These are phyloP conservation scores for Choanephora cucurbitarum DNA, from an alignment of 371 early-diverging fungal genomes.

Conservation along the genomic window DNA sequence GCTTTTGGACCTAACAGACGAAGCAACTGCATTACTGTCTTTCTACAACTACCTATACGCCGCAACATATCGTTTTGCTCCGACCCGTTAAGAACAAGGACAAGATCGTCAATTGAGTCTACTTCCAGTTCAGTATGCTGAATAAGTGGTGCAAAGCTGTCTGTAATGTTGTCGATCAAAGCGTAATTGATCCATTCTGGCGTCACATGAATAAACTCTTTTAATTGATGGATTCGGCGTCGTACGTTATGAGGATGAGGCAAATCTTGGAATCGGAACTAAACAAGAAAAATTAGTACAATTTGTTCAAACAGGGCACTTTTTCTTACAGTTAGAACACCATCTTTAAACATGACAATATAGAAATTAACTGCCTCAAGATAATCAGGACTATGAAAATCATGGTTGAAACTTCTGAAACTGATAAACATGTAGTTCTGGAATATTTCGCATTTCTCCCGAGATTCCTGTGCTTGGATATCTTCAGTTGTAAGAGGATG, in stretches of 20 bases:
- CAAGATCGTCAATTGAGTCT: conserved; percentile 91
- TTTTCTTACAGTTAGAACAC: conserved; percentile 58
- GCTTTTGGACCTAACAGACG: conserved; percentile 79
- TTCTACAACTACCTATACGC: conserved; percentile 83
- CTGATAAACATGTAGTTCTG: conserved; percentile 91
- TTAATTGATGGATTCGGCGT: conserved; percentile 62
- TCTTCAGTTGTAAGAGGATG: conserved; percentile 94
- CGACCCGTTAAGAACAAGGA: conserved; percentile 66
- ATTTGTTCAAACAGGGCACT: not conserved
- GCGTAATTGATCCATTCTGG: conserved; percentile 93
- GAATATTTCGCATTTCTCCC: conserved; percentile 94
- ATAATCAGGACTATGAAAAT: conserved; percentile 69
- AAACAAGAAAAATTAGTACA: not conserved
- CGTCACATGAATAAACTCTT: conserved; percentile 63
- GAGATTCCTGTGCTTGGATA: conserved; percentile 85
- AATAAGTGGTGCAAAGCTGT: conserved; percentile 82
- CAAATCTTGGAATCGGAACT: conserved; percentile 66
- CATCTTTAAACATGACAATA: conserved; percentile 74
- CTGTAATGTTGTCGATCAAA: conserved; percentile 84
- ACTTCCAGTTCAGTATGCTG: conserved; percentile 83
- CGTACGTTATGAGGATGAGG: conserved; percentile 66
- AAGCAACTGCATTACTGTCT: conserved; percentile 77
- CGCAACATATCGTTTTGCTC: conserved; percentile 89
- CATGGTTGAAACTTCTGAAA: conserved; percentile 77
- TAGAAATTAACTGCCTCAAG: conserved; percentile 83